Evolutionary conservation across 2,329 filamentous ascomycete species (phyloP), one percentile per base, ranked within the genome.

Genomic region (Daldinia sp.): DNA sequence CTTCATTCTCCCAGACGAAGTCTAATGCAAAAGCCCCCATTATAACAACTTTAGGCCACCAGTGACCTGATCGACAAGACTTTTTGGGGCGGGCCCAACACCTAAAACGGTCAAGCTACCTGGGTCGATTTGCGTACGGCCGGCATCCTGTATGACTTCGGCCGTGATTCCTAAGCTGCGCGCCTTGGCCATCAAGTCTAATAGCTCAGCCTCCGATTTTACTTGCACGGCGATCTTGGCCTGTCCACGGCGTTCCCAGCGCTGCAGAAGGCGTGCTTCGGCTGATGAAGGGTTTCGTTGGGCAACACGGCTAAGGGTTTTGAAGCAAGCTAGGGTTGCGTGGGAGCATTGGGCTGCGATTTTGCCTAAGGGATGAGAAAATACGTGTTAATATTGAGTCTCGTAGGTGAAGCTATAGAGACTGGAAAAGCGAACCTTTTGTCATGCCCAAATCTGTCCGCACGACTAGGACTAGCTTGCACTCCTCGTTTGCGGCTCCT

Each of bases 251-350:
- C 82, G 83, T 79, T 99, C 95, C 95, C 95, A 99, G 68, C 90
- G 89, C 68, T 85, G 84, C 49, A 99, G 86, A 53, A 96, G 81
- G 41, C 81, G 81, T 58, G 87, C 85, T 47, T 84, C 81, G 11
- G 85, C 77, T 21, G 83, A 82, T 34, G 81, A 77, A 37, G 85
- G 79, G 53, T 83, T 79, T 53, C 80, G 77, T 2, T 81, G 77
- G n/a, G 86, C 80, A 56, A 80, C 78, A 43, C 81, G 79, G 58
- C 87, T 79, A 68, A 96, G 87, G 61, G 88, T 82, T 81, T 97
- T 98, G 87, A 97, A 99, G 85, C 94, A 98, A 57, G 94, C 94
- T 58, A 99, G 88, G 2, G 94, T 97, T n/a, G 95, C 95, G 78
- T 98, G 95, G 50, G 90, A 91, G 79, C 91, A 94, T 79, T 98